Evolutionary conservation across 805 yeast species (phyloP).

Genomic region (Brettanomyces custersianus): DNA sequence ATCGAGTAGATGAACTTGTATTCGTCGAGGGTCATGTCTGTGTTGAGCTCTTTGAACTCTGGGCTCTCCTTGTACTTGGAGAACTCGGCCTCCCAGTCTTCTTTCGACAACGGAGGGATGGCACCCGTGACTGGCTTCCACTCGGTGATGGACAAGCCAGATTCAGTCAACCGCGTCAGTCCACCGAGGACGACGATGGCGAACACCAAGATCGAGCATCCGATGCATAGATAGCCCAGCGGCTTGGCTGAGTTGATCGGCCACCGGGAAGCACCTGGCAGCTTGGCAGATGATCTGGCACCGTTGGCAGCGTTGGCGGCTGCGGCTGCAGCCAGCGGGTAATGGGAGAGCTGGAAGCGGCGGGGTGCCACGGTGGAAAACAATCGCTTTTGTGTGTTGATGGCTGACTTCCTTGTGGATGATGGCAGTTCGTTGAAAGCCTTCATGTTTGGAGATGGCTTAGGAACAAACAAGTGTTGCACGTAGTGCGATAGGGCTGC

Average conservation of each 20-base stretch:
- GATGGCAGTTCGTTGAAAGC: not conserved
- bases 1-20: conserved; percentile 89
- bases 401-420: no score
- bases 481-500: conserved; percentile 1
- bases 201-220: conserved; percentile 81
- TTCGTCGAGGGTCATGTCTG: conserved; percentile 83
- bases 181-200: conserved; percentile 98
- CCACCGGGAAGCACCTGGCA: conserved; percentile 16
- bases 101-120: conserved; percentile 73
- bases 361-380: conserved; percentile 9
- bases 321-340: conserved; percentile 2
- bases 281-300: conserved; percentile 3
- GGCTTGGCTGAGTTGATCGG: conserved; percentile 40
- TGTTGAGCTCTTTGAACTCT: conserved; percentile 81
- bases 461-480: conserved; percentile 1
- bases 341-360: conserved; percentile 4
- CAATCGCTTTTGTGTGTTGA: conserved; percentile 8
- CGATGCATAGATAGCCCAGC: conserved; percentile 84
- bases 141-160: conserved; percentile 92
- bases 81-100: conserved; percentile 84
- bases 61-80: conserved; percentile 77
- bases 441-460: not conserved
- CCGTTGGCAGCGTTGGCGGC: not conserved
- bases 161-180: conserved; percentile 87
- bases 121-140: conserved; percentile 98